These are phyloP conservation scores for Ceratonia siliqua DNA, from an alignment of 306 rosid genomes.

Conservation along the genomic window DNA sequence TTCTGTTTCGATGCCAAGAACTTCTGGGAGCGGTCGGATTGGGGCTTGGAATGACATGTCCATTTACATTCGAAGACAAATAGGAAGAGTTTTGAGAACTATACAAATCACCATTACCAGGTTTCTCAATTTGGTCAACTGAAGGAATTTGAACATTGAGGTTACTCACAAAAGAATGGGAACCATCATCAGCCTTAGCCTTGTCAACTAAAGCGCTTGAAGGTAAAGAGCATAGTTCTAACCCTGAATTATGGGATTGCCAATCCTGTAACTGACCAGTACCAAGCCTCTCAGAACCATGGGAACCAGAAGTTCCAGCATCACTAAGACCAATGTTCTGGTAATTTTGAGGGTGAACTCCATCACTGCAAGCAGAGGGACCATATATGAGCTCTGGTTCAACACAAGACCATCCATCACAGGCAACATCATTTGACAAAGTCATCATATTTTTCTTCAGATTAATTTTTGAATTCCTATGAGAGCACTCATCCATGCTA, in stretches of 20 bases:
- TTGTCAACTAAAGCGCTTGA: constrained; percentile 30
- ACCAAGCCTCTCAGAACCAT: constrained; percentile 27
- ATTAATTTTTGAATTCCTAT: constrained; percentile 20
- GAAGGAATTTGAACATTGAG: constrained; percentile 61
- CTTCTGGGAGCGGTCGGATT: constrained; percentile 82
- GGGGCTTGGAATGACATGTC: constrained; percentile 55
- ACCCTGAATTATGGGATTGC: constrained; percentile 37
- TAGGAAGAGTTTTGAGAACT: constrained; percentile 54
- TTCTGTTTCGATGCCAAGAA: constrained; percentile 63
- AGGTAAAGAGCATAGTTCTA: constrained; percentile 28
- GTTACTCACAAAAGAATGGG: constrained; percentile 42
- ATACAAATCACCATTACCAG: constrained; percentile 47
- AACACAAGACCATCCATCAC: constrained; percentile 39
- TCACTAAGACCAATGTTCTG: constrained; percentile 31
- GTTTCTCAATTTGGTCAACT: constrained; percentile 46
- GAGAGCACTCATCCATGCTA: constrained; percentile 32
- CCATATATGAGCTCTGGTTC: constrained; percentile 28
- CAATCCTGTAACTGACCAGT: constrained; percentile 32
- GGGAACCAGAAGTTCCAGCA: constrained; percentile 38
- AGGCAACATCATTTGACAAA: constrained; percentile 25
- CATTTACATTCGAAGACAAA: constrained; percentile 48
- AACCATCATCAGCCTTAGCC: constrained; percentile 42
- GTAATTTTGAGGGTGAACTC: constrained; percentile 30
- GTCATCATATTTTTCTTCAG: constrained; percentile 37
- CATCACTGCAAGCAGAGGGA: constrained; percentile 37